A percentile compares a stretch with the other conserved stretches of the same genome.
These are phyloP conservation scores for Spiraea crenata DNA, from an alignment of 331 rosid species.

Conservation along the genomic window DNA sequence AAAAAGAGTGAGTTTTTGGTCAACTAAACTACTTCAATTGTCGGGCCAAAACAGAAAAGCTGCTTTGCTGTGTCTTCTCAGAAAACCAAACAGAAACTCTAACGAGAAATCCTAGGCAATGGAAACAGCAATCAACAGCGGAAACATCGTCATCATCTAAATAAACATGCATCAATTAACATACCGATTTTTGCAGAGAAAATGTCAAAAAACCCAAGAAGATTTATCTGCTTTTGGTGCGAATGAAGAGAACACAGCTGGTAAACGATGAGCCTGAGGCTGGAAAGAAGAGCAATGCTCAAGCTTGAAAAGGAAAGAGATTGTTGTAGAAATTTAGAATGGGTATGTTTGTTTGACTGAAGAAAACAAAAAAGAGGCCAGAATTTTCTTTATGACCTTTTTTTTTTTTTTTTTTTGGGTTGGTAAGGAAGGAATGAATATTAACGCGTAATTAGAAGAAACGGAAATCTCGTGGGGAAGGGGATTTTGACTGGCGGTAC, in stretches of 20 bases:
- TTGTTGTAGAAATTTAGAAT: background rate
- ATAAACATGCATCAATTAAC: background rate
- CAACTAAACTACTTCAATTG: background rate
- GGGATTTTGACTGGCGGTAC: background rate
- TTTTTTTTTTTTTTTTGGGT: slow-evolving; percentile 14
- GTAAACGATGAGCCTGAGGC: background rate
- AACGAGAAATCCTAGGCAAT: slow-evolving; percentile 2
- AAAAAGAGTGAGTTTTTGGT: background rate
- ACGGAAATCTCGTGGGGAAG: slow-evolving; percentile 12
- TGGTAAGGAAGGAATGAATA: background rate
- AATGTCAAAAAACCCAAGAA: background rate
- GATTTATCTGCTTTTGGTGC: background rate
- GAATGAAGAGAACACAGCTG: background rate
- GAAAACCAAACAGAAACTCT: slow-evolving; percentile 4
- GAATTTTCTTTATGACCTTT: slow-evolving; percentile 16
- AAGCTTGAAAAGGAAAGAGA: background rate
- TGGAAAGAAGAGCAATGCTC: background rate
- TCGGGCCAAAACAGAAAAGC: background rate
- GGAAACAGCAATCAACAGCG: background rate
- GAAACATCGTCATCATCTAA: background rate
- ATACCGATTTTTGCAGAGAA: background rate
- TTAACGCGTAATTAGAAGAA: slow-evolving; percentile 4
- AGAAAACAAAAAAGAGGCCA: background rate
- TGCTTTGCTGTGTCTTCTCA: background rate
- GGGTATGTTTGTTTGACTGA: slow-evolving; percentile 7